phyloP scores from a whole-genome alignment of 2,329 filamentous ascomycete genomes.

The Colletotrichum sp. region DNA sequence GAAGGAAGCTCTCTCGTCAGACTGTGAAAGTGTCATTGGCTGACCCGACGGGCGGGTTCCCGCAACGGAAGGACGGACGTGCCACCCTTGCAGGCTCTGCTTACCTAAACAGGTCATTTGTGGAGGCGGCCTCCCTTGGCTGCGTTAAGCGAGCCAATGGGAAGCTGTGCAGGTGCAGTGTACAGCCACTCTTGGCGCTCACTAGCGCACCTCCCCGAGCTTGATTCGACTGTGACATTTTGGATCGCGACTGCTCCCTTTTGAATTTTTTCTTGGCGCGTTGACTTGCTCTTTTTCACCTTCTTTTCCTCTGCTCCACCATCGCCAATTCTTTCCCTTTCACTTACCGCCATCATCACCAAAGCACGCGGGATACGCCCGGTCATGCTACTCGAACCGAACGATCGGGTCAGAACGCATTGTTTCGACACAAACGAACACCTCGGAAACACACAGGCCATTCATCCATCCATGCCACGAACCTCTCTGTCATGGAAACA shows the following conservation, averaged over 20 bases:
- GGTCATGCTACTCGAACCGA: not conserved
- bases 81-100: not conserved
- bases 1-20: not conserved
- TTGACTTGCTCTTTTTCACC: not conserved
- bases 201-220: constrained; percentile 2
- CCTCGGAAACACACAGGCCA: not conserved
- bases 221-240: constrained; percentile 13
- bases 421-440: not conserved
- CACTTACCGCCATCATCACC: not conserved
- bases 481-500: not conserved
- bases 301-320: not conserved
- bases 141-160: not conserved
- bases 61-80: not conserved
- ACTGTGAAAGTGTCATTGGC: not conserved
- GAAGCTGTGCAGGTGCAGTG: not conserved
- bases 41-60: not conserved
- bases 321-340: not conserved
- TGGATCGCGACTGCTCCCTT: not conserved
- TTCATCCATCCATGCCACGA: not conserved
- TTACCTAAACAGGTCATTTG: not conserved
- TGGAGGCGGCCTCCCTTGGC: not conserved
- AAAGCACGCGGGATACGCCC: not conserved
- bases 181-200: constrained; percentile 15
- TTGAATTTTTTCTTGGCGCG: not conserved
- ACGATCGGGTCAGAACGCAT: not conserved